phyloP scores from a whole-genome alignment of 208 protist species.

The Naegleria fowleri region DNA sequence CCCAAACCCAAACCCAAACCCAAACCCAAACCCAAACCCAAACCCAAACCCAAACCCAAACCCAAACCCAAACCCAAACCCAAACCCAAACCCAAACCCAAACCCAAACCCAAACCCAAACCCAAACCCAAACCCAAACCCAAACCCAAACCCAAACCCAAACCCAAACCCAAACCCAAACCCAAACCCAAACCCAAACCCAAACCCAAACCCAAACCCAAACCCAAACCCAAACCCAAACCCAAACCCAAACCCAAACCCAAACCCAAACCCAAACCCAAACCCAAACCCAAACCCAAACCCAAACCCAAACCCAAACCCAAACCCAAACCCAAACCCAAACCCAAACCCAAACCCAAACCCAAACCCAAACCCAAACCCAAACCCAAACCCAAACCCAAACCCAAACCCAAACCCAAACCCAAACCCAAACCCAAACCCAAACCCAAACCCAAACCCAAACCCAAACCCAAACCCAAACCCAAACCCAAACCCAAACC shows the following conservation, averaged over 20 bases:
- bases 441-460: constrained; percentile 32
- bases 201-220: constrained; percentile 32
- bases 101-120: constrained; percentile 34
- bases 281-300: constrained; percentile 30
- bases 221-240: constrained; percentile 27
- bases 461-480: constrained; percentile 30
- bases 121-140: constrained; percentile 35
- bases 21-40: constrained; percentile 33
- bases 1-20: constrained; percentile 32
- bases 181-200: constrained; percentile 32
- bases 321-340: constrained; percentile 34
- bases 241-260: constrained; percentile 32
- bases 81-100: constrained; percentile 33
- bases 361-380: constrained; percentile 35
- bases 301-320: constrained; percentile 32
- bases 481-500: constrained; percentile 32
- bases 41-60: constrained; percentile 30
- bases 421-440: constrained; percentile 32
- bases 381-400: constrained; percentile 34
- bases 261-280: constrained; percentile 33
- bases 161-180: constrained; percentile 34
- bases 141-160: constrained; percentile 34
- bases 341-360: constrained; percentile 34
- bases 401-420: constrained; percentile 32
- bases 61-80: constrained; percentile 32